phyloP scores from a whole-genome alignment of 1,284 basidiomycete genomes.

The Tilletia indica region DNA sequence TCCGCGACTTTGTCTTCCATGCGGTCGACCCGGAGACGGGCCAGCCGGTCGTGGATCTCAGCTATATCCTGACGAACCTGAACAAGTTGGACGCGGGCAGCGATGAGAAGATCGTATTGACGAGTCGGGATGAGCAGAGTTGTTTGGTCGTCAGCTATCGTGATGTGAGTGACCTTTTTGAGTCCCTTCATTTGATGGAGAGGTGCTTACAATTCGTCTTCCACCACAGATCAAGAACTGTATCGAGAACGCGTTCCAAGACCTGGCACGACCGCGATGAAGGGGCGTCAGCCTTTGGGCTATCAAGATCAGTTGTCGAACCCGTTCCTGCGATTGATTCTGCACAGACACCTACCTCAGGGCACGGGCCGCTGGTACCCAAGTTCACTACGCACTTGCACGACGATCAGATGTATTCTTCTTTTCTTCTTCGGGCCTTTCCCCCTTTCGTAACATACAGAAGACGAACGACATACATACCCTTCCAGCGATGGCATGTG shows the following conservation, averaged over 20 bases:
- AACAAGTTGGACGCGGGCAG: constrained; percentile 78
- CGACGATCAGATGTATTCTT: no score
- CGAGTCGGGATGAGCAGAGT: constrained; percentile 89
- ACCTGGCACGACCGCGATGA: constrained; percentile 30
- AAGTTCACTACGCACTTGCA: no score
- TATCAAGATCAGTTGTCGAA: no score
- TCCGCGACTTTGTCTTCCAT: constrained; percentile 98
- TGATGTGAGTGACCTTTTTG: constrained; percentile 60
- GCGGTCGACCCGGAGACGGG: constrained; percentile 82
- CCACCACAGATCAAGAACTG: constrained; percentile 41
- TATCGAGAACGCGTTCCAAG: constrained; percentile 49
- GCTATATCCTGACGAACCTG: constrained; percentile 51
- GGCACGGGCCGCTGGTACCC: no score
- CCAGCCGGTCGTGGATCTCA: constrained; percentile 77
- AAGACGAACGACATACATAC: no score
- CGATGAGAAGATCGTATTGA: constrained; percentile 91
- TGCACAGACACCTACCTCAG: no score
- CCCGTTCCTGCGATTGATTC: no score
- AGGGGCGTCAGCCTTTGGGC: neutral
- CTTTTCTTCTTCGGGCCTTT: no score
- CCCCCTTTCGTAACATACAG: no score
- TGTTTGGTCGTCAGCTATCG: constrained; percentile 94
- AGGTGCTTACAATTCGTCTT: no score
- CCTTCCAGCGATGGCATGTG: no score
- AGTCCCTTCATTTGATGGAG: constrained; percentile 7